Evolutionary conservation across 129 eudicot species (phyloP).

Genomic region (Erigeron canadensis): DNA sequence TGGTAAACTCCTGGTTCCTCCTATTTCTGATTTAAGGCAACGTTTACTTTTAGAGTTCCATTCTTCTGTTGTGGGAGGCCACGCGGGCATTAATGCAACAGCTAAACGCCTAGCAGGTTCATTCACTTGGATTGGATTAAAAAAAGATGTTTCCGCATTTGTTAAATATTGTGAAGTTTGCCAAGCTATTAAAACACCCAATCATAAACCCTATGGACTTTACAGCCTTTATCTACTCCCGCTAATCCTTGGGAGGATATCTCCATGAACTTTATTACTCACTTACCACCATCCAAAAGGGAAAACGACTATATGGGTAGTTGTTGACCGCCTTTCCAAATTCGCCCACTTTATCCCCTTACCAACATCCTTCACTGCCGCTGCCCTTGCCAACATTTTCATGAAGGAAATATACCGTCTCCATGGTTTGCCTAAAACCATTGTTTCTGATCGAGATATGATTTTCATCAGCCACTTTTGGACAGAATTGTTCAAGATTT

Average conservation of each 20-base stretch:
- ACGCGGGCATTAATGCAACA: neutral
- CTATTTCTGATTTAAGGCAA: neutral
- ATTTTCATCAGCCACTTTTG: neutral
- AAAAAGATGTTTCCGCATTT: neutral
- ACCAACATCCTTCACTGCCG: neutral
- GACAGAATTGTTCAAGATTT: too few relatives aligned
- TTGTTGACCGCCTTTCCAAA: slow-evolving; percentile 4
- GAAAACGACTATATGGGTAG: neutral
- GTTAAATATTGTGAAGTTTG: too few relatives aligned
- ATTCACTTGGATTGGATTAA: neutral
- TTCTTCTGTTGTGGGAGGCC: neutral
- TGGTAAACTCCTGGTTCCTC: neutral
- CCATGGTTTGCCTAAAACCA: too few relatives aligned
- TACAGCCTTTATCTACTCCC: neutral
- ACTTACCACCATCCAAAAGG: neutral
- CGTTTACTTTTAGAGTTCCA: neutral
- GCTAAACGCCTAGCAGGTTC: neutral
- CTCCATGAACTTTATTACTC: neutral
- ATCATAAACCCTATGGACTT: neutral
- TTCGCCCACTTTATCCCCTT: neutral
- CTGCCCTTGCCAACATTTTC: too few relatives aligned
- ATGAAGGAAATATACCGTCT: too few relatives aligned
- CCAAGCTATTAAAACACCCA: neutral
- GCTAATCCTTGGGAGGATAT: neutral
- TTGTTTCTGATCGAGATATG: too few relatives aligned